Evolutionary conservation across 164 flowering plant genomes (phyloP), one percentile per base, ranked within the genome.

Genomic region (Sedum album): DNA sequence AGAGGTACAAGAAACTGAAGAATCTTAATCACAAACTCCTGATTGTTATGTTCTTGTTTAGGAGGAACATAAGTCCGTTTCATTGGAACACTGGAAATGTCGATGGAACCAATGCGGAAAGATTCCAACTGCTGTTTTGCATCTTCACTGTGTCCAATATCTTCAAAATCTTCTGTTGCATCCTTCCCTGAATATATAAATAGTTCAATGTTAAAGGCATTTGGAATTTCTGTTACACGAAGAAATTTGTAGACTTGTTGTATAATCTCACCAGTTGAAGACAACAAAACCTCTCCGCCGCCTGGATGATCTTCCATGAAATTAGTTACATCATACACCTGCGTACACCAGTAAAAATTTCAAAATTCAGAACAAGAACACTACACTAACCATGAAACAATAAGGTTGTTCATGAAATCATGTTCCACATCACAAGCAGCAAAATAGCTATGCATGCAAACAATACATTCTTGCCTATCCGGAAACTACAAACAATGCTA

Each of bases 231-330:
- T 13, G 17, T 15, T 44, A 4, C 2, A 41, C 2, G 61, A 35
- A 35, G 38, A 35, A 35, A 35, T 35, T 18, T 25, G 25, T 4
- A 17, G 31, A 2, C 20, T 31, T 23, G 51, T 28, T 2, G 8
- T 41, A 41, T 41, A 41, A 41, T 14, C 55, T 71, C 80, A 91
- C 97, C 96, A 38, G 92, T 89, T 38, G 92, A 81, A 30, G 96
- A 74, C 25, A 91, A 73, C 76, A 91, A 70, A 63, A 91, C 93
- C 74, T 91, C 97, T 71, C 83, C 89, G 14, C 97, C 96, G 66
- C 97, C 96, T n/a, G 97, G 97, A 76, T 91, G 97, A 73, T 91
- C 94, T 35, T 89, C 91, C 94, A 91, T 89, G 77, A 89, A 91
- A 33, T 85, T 73, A 20, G 94, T 84, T 35, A 91, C 90, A 82